Base-by-base conservation (phyloP, 306 rosid genomes). In the Medicago ruthenica region DNA sequence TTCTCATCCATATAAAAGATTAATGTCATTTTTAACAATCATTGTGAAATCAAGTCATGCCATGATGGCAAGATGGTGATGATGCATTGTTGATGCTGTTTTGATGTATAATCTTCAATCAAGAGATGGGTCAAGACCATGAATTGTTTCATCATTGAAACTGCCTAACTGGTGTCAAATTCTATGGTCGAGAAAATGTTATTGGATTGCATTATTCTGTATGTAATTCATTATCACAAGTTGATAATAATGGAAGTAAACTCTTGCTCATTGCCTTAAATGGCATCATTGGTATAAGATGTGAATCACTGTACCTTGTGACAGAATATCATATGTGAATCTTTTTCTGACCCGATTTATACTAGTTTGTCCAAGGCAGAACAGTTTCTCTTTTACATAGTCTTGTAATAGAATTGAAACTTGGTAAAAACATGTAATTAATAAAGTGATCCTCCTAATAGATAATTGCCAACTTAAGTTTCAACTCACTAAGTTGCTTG, bases 1-100 rank as follows among this genome's bases (percentile, higher is more conserved):
- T 42, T 64, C 68, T 66, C 58, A n/a, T 59, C 41, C 63, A 70
- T 34, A 71, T 21, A 8, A 31, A 50, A 54, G 37, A 67, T 31
- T 73, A 48, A 22, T 67, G 27, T 51, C 58, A 76, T 65, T 79
- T 76, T 65, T 57, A 16, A 67, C 80, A 81, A 88, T 85, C 54
- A 85, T 88, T 81, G 59, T 74, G 80, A 79, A 58, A 76, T 88
- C 76, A 88, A 79, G 70, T 76, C 66, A 50, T 62, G 64, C 57
- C 42, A 34, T 41, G 15, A 15, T 45, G 51, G 51, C 51, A 45
- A 13, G 64, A 79, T 73, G 66, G 58, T 81, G 20, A 51, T 69
- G 67, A 21, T 39, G 4, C 4, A 27, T 27, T 27, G 60, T 34
- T 65, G 68, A 61, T 55, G 21, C 64, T 70, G 72, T 39, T 67